Percentiles rank a stretch among this genome's conserved stretches.
phyloP scores from a whole-genome alignment of 805 yeast species.

The Geotrichum ghanense region DNA sequence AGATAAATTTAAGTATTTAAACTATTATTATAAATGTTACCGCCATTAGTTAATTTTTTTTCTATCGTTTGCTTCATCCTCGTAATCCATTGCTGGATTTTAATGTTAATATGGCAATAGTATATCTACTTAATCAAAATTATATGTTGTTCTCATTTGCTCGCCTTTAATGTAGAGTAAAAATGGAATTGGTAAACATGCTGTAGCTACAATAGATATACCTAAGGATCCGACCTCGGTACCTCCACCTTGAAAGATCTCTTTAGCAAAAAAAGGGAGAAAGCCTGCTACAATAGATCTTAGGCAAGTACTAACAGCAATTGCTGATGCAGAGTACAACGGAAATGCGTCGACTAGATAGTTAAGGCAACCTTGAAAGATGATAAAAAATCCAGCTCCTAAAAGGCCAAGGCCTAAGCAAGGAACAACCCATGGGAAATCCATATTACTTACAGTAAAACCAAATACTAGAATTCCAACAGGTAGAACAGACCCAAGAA shows the following conservation, averaged over 20 bases:
- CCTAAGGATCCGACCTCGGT: conserved; percentile 45
- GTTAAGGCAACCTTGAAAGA: conserved; percentile 49
- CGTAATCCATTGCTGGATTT: no score
- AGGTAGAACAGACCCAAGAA: conserved; percentile 35
- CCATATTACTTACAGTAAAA: conserved; percentile 37
- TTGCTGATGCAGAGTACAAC: conserved; percentile 48
- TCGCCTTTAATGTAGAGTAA: conserved; percentile 41
- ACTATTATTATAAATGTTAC: no score
- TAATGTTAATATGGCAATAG: no score
- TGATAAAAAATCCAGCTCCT: conserved; percentile 41
- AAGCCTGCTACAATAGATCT: conserved; percentile 50
- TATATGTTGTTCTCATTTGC: conserved; percentile 18
- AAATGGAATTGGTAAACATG: conserved; percentile 46
- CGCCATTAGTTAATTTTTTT: no score
- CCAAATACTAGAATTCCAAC: conserved; percentile 50
- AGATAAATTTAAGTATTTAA: no score
- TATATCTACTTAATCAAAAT: conserved; percentile 1
- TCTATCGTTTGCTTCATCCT: no score
- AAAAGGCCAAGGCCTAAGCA: conserved; percentile 43
- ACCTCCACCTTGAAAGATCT: conserved; percentile 39
- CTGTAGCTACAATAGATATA: conserved; percentile 37
- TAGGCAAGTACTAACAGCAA: conserved; percentile 51
- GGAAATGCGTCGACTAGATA: conserved; percentile 53
- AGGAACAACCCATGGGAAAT: conserved; percentile 39
- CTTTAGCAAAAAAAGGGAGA: conserved; percentile 48